These are phyloP conservation scores for Globisporangium viniferum DNA, from an alignment of 352 stramenopile species.

Conservation along the genomic window DNA sequence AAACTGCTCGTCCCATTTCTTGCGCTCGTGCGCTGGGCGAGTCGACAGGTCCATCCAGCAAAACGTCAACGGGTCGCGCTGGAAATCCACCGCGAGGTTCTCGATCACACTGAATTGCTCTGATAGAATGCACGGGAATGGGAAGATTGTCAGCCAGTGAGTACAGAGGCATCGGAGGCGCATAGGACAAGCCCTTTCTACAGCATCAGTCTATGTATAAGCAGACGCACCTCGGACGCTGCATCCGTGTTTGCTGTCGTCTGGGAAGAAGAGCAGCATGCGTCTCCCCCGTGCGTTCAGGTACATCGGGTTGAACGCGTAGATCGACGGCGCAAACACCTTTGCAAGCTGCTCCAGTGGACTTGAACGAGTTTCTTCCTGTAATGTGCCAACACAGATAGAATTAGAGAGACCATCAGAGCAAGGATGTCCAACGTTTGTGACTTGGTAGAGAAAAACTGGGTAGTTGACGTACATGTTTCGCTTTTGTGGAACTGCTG, in stretches of 20 bases:
- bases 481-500: background rate
- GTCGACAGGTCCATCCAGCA: conserved; percentile 65
- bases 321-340: conserved; percentile 67
- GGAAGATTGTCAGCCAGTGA: background rate
- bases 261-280: conserved; percentile 63
- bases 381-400: background rate
- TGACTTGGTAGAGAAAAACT: too few species aligned
- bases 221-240: conserved; percentile 45
- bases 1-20: conserved; percentile 53
- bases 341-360: conserved; percentile 54
- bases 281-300: conserved; percentile 55
- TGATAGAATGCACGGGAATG: conserved; percentile 18
- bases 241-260: conserved; percentile 37
- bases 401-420: background rate
- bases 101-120: conserved; percentile 72
- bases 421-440: too few species aligned
- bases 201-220: background rate
- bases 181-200: too few species aligned
- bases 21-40: conserved; percentile 23
- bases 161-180: background rate
- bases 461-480: background rate
- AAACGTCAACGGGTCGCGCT: conserved; percentile 71
- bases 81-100: conserved; percentile 63
- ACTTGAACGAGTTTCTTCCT: conserved; percentile 23
- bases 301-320: conserved; percentile 63